These are phyloP conservation scores for Secale cereale DNA, from an alignment of 176 grass and related monocot genomes.

Conservation along the genomic window DNA sequence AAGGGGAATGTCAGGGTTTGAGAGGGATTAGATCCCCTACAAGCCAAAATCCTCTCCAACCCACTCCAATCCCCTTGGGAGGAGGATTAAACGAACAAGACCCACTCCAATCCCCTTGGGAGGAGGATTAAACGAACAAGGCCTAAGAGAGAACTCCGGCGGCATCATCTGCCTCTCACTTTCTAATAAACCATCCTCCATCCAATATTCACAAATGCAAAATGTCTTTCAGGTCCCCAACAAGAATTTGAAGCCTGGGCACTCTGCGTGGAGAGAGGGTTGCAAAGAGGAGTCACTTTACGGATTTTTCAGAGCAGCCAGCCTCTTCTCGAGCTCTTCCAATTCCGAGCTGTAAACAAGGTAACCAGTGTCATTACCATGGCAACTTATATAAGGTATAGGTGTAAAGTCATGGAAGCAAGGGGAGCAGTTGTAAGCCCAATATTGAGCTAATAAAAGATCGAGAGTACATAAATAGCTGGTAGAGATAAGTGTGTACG, in stretches of 20 bases:
- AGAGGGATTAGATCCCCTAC: no score
- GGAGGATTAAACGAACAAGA: no score
- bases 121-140: no score
- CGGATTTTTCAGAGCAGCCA: conserved; percentile 69
- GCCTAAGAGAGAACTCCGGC: background rate
- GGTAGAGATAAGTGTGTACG: background rate
- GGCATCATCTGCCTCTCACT: background rate
- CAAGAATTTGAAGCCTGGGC: conserved; percentile 1
- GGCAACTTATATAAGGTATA: background rate
- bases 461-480: background rate
- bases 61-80: no score
- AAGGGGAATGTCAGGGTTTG: no score
- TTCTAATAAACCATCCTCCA: background rate
- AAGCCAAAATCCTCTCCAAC: no score
- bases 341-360: conserved; percentile 59
- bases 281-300: conserved; percentile 7
- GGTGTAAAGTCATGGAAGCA: conserved; percentile 4
- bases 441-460: background rate
- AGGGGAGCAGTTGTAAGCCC: background rate
- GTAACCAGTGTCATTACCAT: conserved; percentile 11
- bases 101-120: no score
- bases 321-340: conserved; percentile 73
- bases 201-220: conserved; percentile 32
- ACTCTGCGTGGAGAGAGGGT: background rate
- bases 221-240: conserved; percentile 6